Conservation (phyloP, 1,284 basidiomycete species). For the Cutaneotrichosporon spelunceum region DNA sequence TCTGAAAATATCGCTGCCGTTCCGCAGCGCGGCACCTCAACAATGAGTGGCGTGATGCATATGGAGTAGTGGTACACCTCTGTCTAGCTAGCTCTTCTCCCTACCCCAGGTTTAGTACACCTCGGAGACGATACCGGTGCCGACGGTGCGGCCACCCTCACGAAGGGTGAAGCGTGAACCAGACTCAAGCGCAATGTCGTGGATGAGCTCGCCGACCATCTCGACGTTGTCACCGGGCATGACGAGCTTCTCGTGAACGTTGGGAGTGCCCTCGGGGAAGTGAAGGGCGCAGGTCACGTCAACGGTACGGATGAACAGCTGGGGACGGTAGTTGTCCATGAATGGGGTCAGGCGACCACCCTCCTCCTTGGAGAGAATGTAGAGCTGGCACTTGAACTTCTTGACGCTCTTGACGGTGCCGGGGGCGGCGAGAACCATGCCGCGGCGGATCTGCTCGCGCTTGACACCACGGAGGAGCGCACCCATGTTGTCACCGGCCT, state of each 20-base stretch:
- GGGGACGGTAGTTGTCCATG: slow-evolving; percentile 93
- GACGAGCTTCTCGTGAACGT: slow-evolving; percentile 76
- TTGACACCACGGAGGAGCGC: slow-evolving; percentile 94
- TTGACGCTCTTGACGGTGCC: slow-evolving; percentile 92
- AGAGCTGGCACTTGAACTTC: slow-evolving; percentile 90
- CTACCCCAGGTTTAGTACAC: slow-evolving; percentile 4
- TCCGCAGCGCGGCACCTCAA: background rate
- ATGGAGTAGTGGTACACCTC: slow-evolving; percentile 11
- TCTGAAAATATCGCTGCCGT: slow-evolving; percentile 12
- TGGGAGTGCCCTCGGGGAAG: slow-evolving; percentile 72
- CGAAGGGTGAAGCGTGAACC: slow-evolving; percentile 96
- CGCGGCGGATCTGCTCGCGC: slow-evolving; percentile 91
- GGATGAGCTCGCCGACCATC: slow-evolving; percentile 78
- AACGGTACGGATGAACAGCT: slow-evolving; percentile 93
- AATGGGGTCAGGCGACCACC: slow-evolving; percentile 98
- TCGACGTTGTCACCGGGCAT: slow-evolving; percentile 99
- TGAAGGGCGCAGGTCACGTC: slow-evolving; percentile 84
- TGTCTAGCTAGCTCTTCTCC: slow-evolving; percentile 7
- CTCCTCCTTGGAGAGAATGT: slow-evolving; percentile 95
- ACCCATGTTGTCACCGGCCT: slow-evolving; percentile 99
- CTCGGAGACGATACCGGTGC: slow-evolving; percentile 55
- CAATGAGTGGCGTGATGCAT: slow-evolving; percentile 21
- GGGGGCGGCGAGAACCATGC: slow-evolving; percentile 85
- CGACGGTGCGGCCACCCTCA: slow-evolving; percentile 92
- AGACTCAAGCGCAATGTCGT: slow-evolving; percentile 87